Base-by-base conservation (phyloP, 2,329 filamentous ascomycete species). In the Epichloe sp. region DNA sequence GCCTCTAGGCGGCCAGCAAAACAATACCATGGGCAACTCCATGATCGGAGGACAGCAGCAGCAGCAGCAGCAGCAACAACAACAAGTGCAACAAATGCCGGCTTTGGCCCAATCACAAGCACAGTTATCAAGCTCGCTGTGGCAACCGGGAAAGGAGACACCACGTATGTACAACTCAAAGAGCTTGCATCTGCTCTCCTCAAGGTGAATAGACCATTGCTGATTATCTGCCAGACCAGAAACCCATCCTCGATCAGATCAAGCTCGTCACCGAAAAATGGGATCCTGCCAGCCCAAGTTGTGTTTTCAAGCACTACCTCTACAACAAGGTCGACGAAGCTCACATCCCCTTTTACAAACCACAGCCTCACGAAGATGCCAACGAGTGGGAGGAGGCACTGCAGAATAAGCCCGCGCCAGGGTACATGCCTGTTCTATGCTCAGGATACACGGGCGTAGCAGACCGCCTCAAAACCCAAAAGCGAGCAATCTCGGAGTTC, bases 341-440 rank as follows among this genome's bases (percentile, higher is more conserved):
- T 49, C 77, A 78, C 62, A 82, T 85, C n/a, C 85, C 85, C 11
- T 89, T 89, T 65, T 90, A 86, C 66, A 79, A 82, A 56, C 85
- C 85, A 2, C 74, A 78, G 15, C 71, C 80, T 1, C 73, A 79
- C 58, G 88, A 93, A 62, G 82, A 90, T 62, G 79, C 83, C 38
- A 78, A 80, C 56, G 86, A 86, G 62, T 94, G 87, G 86, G 88
- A 94, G 61, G 85, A 89, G 59, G 88, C 88, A 0, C 76, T 91
- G 31, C 79, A 85, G 58, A 85, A 85, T 62, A 89, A 90, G 68
- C 88, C 88, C 4, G 83, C 78, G 38, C 76, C 82, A 8, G 83
- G 83, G 49, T 88, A 82, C 62, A 85, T 93, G 61, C 88, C 87
- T 4, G 85, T 88, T 5, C 74, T 90, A 7, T 85, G 81, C 58